A percentile compares a stretch with the other conserved stretches of the same genome.
These are phyloP conservation scores for Gracilaria domingensis DNA, from an alignment of 23 red algal genomes.

Conservation along the genomic window DNA sequence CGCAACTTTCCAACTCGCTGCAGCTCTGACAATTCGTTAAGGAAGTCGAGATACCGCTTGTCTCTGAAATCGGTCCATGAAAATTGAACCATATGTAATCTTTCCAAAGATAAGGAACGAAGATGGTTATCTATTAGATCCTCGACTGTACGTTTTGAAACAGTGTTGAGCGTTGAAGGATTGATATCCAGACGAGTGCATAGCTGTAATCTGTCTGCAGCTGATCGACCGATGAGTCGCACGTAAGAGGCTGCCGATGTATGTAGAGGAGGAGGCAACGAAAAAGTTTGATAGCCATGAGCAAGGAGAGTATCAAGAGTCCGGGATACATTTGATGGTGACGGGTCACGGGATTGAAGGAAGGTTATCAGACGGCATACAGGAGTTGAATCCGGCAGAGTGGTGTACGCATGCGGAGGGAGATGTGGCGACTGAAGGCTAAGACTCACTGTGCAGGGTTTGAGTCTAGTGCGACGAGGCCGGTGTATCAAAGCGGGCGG, in stretches of 20 bases:
- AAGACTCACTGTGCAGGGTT: not conserved
- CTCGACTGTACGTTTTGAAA: slow-evolving; percentile 35
- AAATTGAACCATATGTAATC: slow-evolving; percentile 64
- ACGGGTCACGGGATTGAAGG: slow-evolving; percentile 19
- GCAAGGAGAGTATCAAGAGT: slow-evolving; percentile 17
- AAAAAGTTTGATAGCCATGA: slow-evolving; percentile 32
- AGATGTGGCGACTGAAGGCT: slow-evolving; percentile 29
- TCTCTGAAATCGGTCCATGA: slow-evolving; percentile 67
- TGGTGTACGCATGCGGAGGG: slow-evolving; percentile 34
- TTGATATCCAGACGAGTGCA: slow-evolving; percentile 49
- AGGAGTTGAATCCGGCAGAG: slow-evolving; percentile 26
- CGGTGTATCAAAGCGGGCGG: not conserved
- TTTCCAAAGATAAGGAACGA: slow-evolving; percentile 32
- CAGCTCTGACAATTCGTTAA: slow-evolving; percentile 46
- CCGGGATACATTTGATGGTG: slow-evolving; percentile 5
- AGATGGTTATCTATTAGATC: slow-evolving; percentile 42
- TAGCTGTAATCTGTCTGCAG: slow-evolving; percentile 23
- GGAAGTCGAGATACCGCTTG: slow-evolving; percentile 49
- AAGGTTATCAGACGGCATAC: slow-evolving; percentile 30
- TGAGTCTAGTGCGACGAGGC: not conserved
- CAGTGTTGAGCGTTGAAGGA: slow-evolving; percentile 2
- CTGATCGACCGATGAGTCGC: slow-evolving; percentile 21
- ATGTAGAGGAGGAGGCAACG: slow-evolving; percentile 14
- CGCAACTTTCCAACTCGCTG: slow-evolving; percentile 47
- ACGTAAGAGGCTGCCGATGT: slow-evolving; percentile 29